A percentile compares a stretch with the other conserved stretches of the same genome.
Conservation (phyloP, 2,329 filamentous ascomycete species). For the Scedosporium minutisporum region DNA sequence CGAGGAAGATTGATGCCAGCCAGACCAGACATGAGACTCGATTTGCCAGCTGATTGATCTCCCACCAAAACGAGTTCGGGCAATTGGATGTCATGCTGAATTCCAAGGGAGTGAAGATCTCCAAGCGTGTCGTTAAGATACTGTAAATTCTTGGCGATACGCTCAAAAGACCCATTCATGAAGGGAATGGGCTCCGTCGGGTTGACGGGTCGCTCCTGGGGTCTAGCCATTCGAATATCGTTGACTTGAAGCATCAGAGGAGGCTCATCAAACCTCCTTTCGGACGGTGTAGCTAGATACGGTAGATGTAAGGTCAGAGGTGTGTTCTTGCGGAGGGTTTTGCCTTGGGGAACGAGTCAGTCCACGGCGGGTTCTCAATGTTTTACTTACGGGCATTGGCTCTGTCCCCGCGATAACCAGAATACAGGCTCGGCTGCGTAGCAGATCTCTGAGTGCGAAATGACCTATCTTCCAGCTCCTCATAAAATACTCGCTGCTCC, state of each 20-base stretch:
- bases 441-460: background rate
- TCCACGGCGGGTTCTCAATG: background rate
- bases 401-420: background rate
- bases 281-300: constrained; percentile 6
- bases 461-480: background rate
- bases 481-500: background rate
- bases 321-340: background rate
- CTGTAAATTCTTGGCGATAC: constrained; percentile 55
- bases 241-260: constrained; percentile 5
- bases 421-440: background rate
- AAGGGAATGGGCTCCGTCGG: constrained; percentile 24
- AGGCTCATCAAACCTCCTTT: constrained; percentile 1
- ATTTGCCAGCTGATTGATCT: constrained; percentile 79
- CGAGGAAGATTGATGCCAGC: constrained; percentile 63
- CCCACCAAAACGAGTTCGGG: constrained; percentile 78
- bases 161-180: constrained; percentile 33
- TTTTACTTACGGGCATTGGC: constrained; percentile 1
- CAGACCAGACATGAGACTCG: constrained; percentile 55
- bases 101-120: constrained; percentile 60
- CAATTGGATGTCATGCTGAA: constrained; percentile 60
- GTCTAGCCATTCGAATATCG: constrained; percentile 12
- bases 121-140: constrained; percentile 56
- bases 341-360: background rate
- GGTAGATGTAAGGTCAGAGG: background rate
- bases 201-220: constrained; percentile 15